A percentile compares a stretch with the other conserved stretches of the same genome.
Conservation (phyloP, 768 basidiomycete genomes). For the Mrakia gelida region DNA sequence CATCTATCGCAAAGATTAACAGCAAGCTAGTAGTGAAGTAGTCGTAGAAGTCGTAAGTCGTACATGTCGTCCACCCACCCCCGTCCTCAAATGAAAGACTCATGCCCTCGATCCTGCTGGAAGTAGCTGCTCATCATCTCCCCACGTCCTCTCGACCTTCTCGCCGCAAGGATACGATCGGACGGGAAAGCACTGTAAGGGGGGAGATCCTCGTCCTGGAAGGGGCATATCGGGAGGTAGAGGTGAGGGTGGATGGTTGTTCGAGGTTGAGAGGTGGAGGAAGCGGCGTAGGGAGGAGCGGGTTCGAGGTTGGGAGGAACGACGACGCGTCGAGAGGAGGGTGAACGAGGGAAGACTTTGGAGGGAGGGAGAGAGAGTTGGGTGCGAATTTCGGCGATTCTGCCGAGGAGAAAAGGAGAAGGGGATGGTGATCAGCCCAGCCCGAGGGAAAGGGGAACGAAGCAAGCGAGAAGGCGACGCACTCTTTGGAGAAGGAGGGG, state of each 20-base stretch:
- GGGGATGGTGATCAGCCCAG: not conserved
- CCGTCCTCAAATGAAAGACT: not conserved
- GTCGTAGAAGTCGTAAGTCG: too few relatives aligned
- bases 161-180: not conserved
- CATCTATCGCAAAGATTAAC: too few relatives aligned
- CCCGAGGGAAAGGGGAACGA: not conserved
- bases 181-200: not conserved
- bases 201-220: not conserved
- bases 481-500: not conserved
- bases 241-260: not conserved
- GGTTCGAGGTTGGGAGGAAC: not conserved
- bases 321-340: not conserved
- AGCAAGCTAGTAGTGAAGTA: too few relatives aligned
- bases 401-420: not conserved
- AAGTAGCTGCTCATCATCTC: not conserved
- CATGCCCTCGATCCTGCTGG: not conserved
- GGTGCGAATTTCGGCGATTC: not conserved
- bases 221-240: not conserved
- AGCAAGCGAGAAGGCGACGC: not conserved
- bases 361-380: constrained; percentile 3
- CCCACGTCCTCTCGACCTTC: not conserved
- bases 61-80: too few relatives aligned
- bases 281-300: not conserved
- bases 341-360: not conserved
- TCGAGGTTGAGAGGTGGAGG: not conserved